phyloP scores from a whole-genome alignment of 1,284 basidiomycete species.

The Pisolithus thermaeus region DNA sequence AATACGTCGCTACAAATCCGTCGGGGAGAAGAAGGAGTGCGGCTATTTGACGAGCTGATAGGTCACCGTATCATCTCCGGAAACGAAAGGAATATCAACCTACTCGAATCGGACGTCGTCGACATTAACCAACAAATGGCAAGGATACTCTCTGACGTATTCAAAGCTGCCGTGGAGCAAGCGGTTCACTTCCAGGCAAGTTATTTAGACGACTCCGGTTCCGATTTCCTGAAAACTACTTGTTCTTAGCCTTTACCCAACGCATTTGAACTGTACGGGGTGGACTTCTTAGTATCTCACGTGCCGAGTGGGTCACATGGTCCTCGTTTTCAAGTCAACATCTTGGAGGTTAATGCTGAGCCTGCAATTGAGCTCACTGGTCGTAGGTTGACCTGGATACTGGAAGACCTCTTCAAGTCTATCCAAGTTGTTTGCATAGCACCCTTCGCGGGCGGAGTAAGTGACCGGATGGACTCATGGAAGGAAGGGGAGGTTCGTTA shows the following conservation, averaged over 20 bases:
- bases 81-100: slow-evolving; percentile 18
- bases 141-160: slow-evolving; percentile 70
- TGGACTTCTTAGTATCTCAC: slow-evolving; percentile 82
- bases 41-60: slow-evolving; percentile 72
- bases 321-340: slow-evolving; percentile 54
- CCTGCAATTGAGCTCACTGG: slow-evolving; percentile 96
- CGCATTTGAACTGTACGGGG: slow-evolving; percentile 92
- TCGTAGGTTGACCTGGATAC: slow-evolving; percentile 70
- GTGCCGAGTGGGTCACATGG: slow-evolving; percentile 9
- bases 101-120: slow-evolving; percentile 41
- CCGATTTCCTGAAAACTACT: slow-evolving; percentile 1
- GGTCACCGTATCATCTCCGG: slow-evolving; percentile 53
- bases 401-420: slow-evolving; percentile 75
- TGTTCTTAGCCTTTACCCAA: slow-evolving; percentile 72
- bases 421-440: slow-evolving; percentile 66
- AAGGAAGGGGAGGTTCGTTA: slow-evolving; percentile 34
- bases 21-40: slow-evolving; percentile 61
- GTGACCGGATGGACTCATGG: slow-evolving; percentile 21
- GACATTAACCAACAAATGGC: slow-evolving; percentile 59
- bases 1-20: slow-evolving; percentile 91
- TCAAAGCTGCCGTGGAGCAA: slow-evolving; percentile 80
- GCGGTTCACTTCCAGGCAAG: slow-evolving; percentile 84
- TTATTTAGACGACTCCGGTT: background rate
- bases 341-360: slow-evolving; percentile 92
- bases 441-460: slow-evolving; percentile 39